Evolutionary conservation across 331 rosid species (phyloP).

Genomic region (Rosa hybrid): DNA sequence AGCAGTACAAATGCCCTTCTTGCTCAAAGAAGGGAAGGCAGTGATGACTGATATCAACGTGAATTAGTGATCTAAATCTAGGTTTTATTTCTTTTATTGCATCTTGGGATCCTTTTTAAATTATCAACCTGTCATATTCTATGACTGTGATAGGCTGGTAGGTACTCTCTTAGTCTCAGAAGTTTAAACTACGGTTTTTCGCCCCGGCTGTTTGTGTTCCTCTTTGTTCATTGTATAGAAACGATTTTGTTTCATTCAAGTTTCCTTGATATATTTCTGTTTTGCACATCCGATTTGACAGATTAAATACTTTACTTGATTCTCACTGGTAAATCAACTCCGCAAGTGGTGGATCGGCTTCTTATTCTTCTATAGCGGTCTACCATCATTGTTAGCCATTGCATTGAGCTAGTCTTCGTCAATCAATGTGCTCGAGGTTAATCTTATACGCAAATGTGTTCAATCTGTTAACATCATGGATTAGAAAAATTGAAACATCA

Average conservation of each 20-base stretch:
- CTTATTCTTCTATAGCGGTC: not conserved
- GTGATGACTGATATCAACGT: conserved; percentile 13
- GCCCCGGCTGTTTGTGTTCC: not conserved
- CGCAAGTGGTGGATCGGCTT: not conserved
- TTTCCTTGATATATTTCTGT: not conserved
- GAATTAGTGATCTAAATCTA: not conserved
- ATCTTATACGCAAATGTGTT: not conserved
- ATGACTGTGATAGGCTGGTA: not conserved
- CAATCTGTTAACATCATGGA: not conserved
- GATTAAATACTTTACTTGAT: not conserved
- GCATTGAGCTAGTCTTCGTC: not conserved
- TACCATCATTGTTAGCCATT: not conserved
- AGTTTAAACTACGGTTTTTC: not conserved
- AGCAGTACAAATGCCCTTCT: conserved; percentile 56
- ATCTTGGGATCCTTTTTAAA: not conserved
- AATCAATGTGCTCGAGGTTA: not conserved
- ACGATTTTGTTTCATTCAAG: conserved; percentile 5
- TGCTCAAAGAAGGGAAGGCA: conserved; percentile 49
- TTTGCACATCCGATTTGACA: not conserved
- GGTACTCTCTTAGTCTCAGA: not conserved
- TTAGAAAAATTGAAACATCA: not conserved
- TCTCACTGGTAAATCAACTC: not conserved
- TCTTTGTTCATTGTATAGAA: not conserved
- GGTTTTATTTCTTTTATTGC: not conserved
- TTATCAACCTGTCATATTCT: not conserved